Evolutionary conservation across 2,329 filamentous ascomycete genomes (phyloP), one percentile per base, ranked within the genome.

Genomic region (Calonectria pauciramosa): DNA sequence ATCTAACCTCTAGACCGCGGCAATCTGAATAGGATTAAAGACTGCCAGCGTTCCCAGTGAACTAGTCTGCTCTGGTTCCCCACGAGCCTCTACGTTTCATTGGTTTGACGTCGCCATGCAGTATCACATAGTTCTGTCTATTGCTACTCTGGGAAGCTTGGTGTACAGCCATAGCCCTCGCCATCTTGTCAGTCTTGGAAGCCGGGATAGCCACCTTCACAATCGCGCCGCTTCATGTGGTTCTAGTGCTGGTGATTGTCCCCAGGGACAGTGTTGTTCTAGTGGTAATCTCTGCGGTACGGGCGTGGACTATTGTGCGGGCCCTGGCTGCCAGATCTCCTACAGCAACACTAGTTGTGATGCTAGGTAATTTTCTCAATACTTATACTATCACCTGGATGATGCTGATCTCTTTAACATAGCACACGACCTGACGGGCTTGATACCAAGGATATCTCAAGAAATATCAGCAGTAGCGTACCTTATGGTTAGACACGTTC

Each of bases 331-430:
- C 32, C 85, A 85, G 70, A 77, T 86, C 54, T 76, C 80, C 4
- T 86, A 82, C 68, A 83, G 83, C 71, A 82, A 85, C 65, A 76
- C 79, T 6, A 77, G 70, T 26, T 86, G 85, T 77, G 83, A 85
- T 59, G 52, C 52, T 9, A 59, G 30, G 30, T 59, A 59, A 36
- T 2, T 44, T 36, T 32, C 16, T n/a, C 4, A 36, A 36, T 23
- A 4, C 6, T 7, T 6, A 23, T 10, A 36, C 2, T 23, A 34
- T 36, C 16, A n/a, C 13, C 9, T 34, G 9, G 13, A 34, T n/a
- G 8, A 59, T 36, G 18, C 30, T 59, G 0, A 59, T 34, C 8
- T 23, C 13, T 3, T 34, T n/a, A 13, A n/a, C 9, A 20, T 8
- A 59, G 52, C 18, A 34, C 4, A 8, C 52, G 52, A 13, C 52